Percentiles rank a stretch among this genome's conserved stretches.
These are phyloP conservation scores for Blepharisma japonicum DNA, from an alignment of 73 alveolate species.

Conservation along the genomic window DNA sequence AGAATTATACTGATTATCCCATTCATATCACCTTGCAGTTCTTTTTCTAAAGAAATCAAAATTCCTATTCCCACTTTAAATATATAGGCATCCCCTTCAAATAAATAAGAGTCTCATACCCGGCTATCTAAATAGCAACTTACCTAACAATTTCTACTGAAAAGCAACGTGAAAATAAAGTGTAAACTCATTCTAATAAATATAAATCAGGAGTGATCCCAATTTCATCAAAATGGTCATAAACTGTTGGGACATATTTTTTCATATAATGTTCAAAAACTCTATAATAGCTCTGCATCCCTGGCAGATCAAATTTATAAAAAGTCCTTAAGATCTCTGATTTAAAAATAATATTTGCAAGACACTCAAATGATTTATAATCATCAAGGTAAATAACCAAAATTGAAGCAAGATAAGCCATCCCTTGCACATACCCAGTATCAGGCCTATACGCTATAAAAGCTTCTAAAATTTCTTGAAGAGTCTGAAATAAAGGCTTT, in stretches of 20 bases:
- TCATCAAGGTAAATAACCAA: conserved; percentile 68
- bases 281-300: conserved; percentile 63
- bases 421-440: conserved; percentile 81
- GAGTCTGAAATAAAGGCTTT: conserved; percentile 43
- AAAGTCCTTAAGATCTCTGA: conserved; percentile 61
- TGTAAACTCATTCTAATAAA: conserved; percentile 83
- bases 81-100: conserved; percentile 49
- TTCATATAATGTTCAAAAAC: conserved; percentile 71
- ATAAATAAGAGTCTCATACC: conserved; percentile 76
- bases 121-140: conserved; percentile 51
- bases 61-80: neutral
- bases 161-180: conserved; percentile 54
- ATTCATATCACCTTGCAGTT: neutral
- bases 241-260: conserved; percentile 58
- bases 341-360: conserved; percentile 59
- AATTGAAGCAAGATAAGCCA: conserved; percentile 80
- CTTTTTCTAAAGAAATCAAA: neutral
- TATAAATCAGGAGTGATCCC: conserved; percentile 69
- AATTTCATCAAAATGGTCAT: conserved; percentile 61
- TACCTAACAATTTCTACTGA: conserved; percentile 47
- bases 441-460: conserved; percentile 75
- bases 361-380: conserved; percentile 65
- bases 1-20: no score
- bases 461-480: conserved; percentile 69
- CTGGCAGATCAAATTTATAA: conserved; percentile 64